Conservation (phyloP, 805 yeast species). For the Tetrapisispora namnaoensis region DNA sequence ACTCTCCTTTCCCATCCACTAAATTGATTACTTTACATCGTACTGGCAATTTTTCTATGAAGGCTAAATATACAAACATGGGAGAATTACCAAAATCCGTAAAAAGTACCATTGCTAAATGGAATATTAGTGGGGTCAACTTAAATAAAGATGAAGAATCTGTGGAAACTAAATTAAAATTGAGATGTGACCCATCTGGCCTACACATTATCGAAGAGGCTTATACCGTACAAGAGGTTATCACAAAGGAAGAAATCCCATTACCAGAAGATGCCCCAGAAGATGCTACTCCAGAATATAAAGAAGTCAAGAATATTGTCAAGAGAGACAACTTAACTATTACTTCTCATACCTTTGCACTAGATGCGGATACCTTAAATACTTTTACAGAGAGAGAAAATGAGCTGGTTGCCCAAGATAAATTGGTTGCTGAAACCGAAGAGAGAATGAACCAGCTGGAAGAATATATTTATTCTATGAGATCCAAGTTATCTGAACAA, state of each 20-base stretch:
- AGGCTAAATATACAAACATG: conserved; percentile 76
- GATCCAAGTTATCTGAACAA: conserved; percentile 92
- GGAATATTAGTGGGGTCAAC: conserved; percentile 80
- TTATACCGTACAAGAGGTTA: conserved; percentile 84
- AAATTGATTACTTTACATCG: conserved; percentile 92
- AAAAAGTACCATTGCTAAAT: conserved; percentile 58
- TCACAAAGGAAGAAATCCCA: conserved; percentile 82
- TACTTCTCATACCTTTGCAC: conserved; percentile 50
- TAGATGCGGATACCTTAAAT: conserved; percentile 47
- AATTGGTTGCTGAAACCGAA: conserved; percentile 96
- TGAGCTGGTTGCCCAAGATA: conserved; percentile 79
- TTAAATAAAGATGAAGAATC: conserved; percentile 66
- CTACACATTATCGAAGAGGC: conserved; percentile 90
- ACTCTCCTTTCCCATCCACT: conserved; percentile 88
- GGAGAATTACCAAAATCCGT: conserved; percentile 64
- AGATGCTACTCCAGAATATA: conserved; percentile 72
- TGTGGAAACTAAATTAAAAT: conserved; percentile 82
- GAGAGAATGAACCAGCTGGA: conserved; percentile 97
- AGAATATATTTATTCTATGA: conserved; percentile 95
- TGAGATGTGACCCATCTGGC: conserved; percentile 96
- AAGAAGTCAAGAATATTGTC: conserved; percentile 84
- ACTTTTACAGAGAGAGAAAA: conserved; percentile 72
- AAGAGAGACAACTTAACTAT: conserved; percentile 75
- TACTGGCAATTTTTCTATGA: conserved; percentile 75
- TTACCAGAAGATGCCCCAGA: conserved; percentile 38